Percentiles rank a stretch among this genome's conserved stretches.
These are phyloP conservation scores for Saccharomyces hybrid DNA, from an alignment of 1,139 yeast species.

Conservation along the genomic window DNA sequence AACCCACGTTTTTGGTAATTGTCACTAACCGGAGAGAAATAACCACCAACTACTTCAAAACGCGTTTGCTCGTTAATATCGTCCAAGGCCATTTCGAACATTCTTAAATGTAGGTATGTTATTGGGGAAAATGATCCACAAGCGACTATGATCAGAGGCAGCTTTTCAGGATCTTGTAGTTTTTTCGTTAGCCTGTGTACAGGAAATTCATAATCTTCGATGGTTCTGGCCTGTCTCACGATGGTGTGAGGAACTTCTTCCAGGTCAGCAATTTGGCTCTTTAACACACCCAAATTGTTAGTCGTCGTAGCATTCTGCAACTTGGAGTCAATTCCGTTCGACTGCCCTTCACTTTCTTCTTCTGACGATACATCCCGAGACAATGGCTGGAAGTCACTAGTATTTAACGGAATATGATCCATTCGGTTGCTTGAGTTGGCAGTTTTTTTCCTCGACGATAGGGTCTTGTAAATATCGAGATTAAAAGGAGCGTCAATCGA, in stretches of 20 bases:
- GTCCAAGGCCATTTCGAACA: slow-evolving; percentile 98
- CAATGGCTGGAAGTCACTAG: slow-evolving; percentile 40
- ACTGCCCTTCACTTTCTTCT: slow-evolving; percentile 12
- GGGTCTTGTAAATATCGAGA: not conserved
- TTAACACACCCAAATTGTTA: slow-evolving; percentile 36
- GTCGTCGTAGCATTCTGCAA: slow-evolving; percentile 23
- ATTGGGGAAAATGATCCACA: slow-evolving; percentile 96
- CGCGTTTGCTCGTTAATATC: slow-evolving; percentile 84
- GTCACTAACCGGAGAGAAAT: slow-evolving; percentile 93
- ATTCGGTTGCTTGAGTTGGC: slow-evolving; percentile 9
- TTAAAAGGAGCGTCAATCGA: slow-evolving; percentile 64
- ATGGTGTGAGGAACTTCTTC: slow-evolving; percentile 96
- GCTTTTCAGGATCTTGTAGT: slow-evolving; percentile 65
- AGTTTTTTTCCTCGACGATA: not conserved
- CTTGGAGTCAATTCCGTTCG: slow-evolving; percentile 3
- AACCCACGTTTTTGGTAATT: slow-evolving; percentile 89
- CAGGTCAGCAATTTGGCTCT: slow-evolving; percentile 77
- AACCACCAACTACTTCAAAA: slow-evolving; percentile 93
- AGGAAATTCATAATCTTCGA: slow-evolving; percentile 71
- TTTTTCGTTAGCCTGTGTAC: slow-evolving; percentile 71
- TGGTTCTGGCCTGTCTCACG: slow-evolving; percentile 67
- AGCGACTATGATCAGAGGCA: slow-evolving; percentile 89
- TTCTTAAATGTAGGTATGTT: slow-evolving; percentile 85
- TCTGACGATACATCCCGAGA: slow-evolving; percentile 36
- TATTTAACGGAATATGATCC: slow-evolving; percentile 36